phyloP scores from a whole-genome alignment of 1,139 yeast genomes.

The Kurtzmaniella quercitrusa region DNA sequence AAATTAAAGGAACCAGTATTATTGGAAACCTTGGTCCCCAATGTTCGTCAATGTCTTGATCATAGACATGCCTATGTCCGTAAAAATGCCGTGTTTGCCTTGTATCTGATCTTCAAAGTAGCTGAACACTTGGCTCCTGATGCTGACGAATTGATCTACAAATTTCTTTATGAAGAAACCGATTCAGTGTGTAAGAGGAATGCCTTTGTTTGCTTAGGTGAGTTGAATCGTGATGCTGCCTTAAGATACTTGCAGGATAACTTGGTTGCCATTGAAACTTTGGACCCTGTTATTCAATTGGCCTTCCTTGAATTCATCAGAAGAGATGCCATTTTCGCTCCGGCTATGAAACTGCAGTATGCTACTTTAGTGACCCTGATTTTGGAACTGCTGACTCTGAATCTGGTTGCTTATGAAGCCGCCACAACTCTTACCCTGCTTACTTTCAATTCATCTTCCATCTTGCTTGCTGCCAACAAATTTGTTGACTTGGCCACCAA shows the following conservation, averaged over 20 bases:
- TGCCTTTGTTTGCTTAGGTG: conserved; percentile 86
- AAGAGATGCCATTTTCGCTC: conserved; percentile 58
- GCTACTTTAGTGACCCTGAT: conserved; percentile 69
- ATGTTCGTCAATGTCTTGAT: conserved; percentile 84
- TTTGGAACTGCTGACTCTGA: conserved; percentile 62
- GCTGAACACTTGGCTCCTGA: conserved; percentile 90
- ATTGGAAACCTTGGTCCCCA: conserved; percentile 92
- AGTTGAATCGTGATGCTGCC: conserved; percentile 81
- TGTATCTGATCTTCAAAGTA: conserved; percentile 75
- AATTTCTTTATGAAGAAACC: conserved; percentile 73
- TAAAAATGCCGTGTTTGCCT: conserved; percentile 93
- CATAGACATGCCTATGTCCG: conserved; percentile 98
- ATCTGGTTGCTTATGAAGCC: conserved; percentile 87
- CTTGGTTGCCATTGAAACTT: conserved; percentile 54
- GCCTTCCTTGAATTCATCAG: conserved; percentile 90
- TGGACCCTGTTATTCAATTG: conserved; percentile 83
- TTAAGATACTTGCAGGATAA: conserved; percentile 76
- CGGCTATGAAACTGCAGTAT: conserved; percentile 69
- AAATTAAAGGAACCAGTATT: conserved; percentile 91
- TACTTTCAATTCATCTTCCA: conserved; percentile 63
- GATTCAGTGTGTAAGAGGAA: conserved; percentile 95
- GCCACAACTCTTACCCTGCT: conserved; percentile 79
- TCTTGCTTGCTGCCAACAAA: conserved; percentile 74
- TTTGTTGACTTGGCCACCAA: conserved; percentile 85
- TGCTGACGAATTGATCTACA: conserved; percentile 78